phyloP scores from a whole-genome alignment of 2,329 filamentous ascomycete species.

The Neonectria coccinea region DNA sequence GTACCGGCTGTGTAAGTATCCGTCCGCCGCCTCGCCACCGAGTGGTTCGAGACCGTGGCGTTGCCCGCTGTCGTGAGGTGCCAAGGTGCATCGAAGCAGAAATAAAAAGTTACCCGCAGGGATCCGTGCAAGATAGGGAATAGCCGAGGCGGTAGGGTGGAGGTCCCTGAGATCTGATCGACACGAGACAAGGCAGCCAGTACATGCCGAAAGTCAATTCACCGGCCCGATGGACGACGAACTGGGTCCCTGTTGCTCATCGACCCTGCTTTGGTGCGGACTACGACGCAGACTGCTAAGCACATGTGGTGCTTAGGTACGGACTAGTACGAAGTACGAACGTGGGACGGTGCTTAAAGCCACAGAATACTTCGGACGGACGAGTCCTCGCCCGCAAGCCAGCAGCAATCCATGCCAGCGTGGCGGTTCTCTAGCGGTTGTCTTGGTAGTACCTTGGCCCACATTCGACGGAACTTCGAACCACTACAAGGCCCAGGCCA shows the following conservation, averaged over 20 bases:
- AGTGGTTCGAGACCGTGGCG: conserved; percentile 29
- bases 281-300: background rate
- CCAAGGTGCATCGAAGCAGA: conserved; percentile 32
- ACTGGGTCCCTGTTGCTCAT: conserved; percentile 13
- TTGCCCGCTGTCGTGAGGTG: conserved; percentile 20
- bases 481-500: conserved; percentile 39
- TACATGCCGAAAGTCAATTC: conserved; percentile 43
- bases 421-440: conserved; percentile 35
- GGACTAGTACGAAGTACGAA: no score
- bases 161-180: conserved; percentile 49
- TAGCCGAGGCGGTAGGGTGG: conserved; percentile 41
- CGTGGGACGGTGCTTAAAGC: background rate
- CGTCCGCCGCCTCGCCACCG: conserved; percentile 34
- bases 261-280: background rate
- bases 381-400: background rate
- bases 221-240: conserved; percentile 22
- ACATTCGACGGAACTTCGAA: conserved; percentile 34
- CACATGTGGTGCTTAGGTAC: no score
- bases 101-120: conserved; percentile 31
- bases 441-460: conserved; percentile 27
- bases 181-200: conserved; percentile 41
- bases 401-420: conserved; percentile 21
- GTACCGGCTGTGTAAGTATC: conserved; percentile 25
- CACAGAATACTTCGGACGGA: background rate
- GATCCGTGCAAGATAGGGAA: conserved; percentile 38